Evolutionary conservation across 345 rosid species (phyloP), one percentile per base, ranked within the genome.

Genomic region (Anastatica hierochuntica): DNA sequence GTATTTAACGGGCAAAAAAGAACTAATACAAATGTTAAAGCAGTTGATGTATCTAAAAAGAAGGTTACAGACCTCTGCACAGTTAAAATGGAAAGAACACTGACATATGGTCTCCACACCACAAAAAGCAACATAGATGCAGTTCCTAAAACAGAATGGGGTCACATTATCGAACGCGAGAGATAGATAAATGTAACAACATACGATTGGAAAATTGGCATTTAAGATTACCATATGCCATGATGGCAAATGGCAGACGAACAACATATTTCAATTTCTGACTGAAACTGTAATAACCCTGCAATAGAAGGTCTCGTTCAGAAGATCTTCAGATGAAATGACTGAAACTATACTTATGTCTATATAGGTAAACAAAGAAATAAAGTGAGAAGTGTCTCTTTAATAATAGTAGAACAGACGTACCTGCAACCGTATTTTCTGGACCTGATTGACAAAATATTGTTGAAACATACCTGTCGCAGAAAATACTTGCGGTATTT

Each of bases 251-350:
- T 13, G 96, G 95, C 56, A 87, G 73, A 30, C 95, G 95, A 54
- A 87, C 96, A 49, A 90, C 68, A 70, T 90, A 90, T 82, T 90
- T 90, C 80, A 90, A 51, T 73, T 90, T 90, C 85, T 87, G 95
- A 64, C 98, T 87, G 77, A 87, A 89, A 75, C 96, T 87, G 68
- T 90, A 90, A 66, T 90, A 90, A 16, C 98, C 98, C 96, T 90
- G 62, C 65, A 66, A 51, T n/a, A 31, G 13, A 59, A 40, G 13
- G 43, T 44, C n/a, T 44, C 16, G 15, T 58, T 44, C 54, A 51
- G 59, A 29, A 37, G 49, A 29, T 44, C 42, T 19, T 19, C 31
- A 38, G 37, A 37, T 36, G 21, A 44, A 44, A 58, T 7, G 10
- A 51, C 9, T 36, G n/a, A 48, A 39, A 39, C 34, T 10, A 12